Conservation (phyloP, 306 rosid species). For the Prunus kanzakura region DNA sequence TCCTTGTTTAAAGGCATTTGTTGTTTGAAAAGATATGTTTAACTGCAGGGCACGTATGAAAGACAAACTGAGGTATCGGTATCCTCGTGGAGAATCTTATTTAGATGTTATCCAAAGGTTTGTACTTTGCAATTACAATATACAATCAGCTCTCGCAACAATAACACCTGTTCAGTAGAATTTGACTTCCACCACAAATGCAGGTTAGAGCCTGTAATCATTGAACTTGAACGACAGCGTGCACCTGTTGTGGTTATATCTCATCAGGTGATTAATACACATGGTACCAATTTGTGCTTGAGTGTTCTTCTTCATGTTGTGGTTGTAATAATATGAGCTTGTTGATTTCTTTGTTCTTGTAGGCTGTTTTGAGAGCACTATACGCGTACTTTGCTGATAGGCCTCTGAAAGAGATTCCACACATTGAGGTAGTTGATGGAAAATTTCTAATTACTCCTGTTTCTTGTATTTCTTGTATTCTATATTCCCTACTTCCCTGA, state of each 20-base stretch:
- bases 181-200: constrained; percentile 13
- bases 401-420: constrained; percentile 92
- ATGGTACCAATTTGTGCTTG: background rate
- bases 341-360: constrained; percentile 22
- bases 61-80: constrained; percentile 94
- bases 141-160: constrained; percentile 11
- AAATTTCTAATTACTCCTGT: background rate
- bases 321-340: constrained; percentile 18
- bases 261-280: constrained; percentile 83
- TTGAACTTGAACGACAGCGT: constrained; percentile 96
- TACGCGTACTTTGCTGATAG: constrained; percentile 98
- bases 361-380: constrained; percentile 97
- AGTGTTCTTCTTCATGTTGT: constrained; percentile 2
- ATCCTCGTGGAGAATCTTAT: constrained; percentile 99
- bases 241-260: constrained; percentile 98
- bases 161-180: constrained; percentile 8
- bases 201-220: constrained; percentile 98
- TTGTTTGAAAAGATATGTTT: background rate
- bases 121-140: constrained; percentile 6
- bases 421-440: constrained; percentile 69
- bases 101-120: constrained; percentile 98
- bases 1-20: background rate
- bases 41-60: constrained; percentile 74
- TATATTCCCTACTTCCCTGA: background rate
- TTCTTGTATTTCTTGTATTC: background rate